phyloP scores from a whole-genome alignment of 1,139 yeast species.

The Eremothecium coryli region DNA sequence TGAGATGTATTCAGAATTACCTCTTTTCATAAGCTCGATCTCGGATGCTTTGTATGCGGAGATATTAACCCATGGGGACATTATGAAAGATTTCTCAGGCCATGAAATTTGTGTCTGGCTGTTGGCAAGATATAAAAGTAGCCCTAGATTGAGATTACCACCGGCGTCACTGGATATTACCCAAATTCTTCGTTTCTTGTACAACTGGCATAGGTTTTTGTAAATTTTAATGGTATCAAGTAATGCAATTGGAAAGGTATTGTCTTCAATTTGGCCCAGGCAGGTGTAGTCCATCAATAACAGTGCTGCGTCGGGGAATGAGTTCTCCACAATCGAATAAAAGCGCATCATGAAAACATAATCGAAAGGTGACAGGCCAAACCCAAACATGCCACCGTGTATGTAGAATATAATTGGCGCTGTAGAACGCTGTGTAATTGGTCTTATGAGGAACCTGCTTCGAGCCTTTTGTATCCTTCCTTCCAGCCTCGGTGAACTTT shows the following conservation, averaged over 20 bases:
- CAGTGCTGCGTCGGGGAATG: constrained; percentile 3
- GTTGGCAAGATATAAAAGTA: background rate
- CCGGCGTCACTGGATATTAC: background rate
- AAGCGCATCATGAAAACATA: background rate
- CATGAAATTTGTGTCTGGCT: constrained; percentile 1
- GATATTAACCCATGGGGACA: constrained; percentile 27
- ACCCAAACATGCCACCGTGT: constrained; percentile 11
- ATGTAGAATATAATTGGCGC: constrained; percentile 9
- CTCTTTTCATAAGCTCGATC: constrained; percentile 3
- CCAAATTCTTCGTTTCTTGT: background rate
- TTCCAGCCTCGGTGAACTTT: background rate
- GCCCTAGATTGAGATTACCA: constrained; percentile 1
- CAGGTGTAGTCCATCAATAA: constrained; percentile 6
- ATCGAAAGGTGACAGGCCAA: constrained; percentile 6
- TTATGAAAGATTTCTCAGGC: constrained; percentile 17
- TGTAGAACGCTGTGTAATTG: background rate
- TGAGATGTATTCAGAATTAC: constrained; percentile 5
- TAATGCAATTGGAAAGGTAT: background rate
- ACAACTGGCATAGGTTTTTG: background rate
- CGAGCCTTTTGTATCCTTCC: too few relatives aligned
- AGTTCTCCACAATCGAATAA: too few relatives aligned
- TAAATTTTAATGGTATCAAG: background rate
- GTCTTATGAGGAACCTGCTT: too few relatives aligned
- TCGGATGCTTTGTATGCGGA: constrained; percentile 6
- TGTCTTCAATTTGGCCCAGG: background rate